These are phyloP conservation scores for Alternaria sp. DNA, from an alignment of 2,329 filamentous ascomycete species.

Conservation along the genomic window DNA sequence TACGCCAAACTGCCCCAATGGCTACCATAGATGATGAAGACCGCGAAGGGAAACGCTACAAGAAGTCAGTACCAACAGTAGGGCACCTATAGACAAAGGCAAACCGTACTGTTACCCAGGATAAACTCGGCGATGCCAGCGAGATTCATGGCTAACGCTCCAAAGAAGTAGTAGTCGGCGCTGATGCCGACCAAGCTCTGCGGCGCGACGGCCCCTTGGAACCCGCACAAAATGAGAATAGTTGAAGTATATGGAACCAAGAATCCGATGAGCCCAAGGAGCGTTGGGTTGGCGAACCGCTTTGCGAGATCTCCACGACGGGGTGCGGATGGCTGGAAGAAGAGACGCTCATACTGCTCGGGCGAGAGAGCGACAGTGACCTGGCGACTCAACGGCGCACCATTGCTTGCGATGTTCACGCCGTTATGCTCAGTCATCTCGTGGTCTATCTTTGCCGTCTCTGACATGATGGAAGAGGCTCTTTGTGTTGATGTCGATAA, in stretches of 20 bases:
- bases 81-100: fast-evolving
- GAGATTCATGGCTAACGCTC: constrained; percentile 25
- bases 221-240: constrained; percentile 27
- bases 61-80: neutral
- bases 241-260: constrained; percentile 30
- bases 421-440: constrained; percentile 25
- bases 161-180: constrained; percentile 34
- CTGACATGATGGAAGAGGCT: constrained; percentile 15
- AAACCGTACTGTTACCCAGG: constrained; percentile 24
- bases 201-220: constrained; percentile 25
- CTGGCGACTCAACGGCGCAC: constrained; percentile 22
- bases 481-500: neutral
- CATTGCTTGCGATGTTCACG: constrained; percentile 6
- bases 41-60: constrained; percentile 30
- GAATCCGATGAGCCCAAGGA: constrained; percentile 27
- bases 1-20: constrained; percentile 31
- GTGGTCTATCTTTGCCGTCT: constrained; percentile 18
- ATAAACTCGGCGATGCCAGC: constrained; percentile 30
- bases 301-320: constrained; percentile 29
- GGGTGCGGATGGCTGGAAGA: constrained; percentile 30
- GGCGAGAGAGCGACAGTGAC: constrained; percentile 25
- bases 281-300: constrained; percentile 25
- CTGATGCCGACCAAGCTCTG: constrained; percentile 26
- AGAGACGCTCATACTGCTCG: constrained; percentile 32
- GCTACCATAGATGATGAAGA: constrained; percentile 28